Evolutionary conservation across 805 yeast genomes (phyloP).

Genomic region (Novakomyces olei): DNA sequence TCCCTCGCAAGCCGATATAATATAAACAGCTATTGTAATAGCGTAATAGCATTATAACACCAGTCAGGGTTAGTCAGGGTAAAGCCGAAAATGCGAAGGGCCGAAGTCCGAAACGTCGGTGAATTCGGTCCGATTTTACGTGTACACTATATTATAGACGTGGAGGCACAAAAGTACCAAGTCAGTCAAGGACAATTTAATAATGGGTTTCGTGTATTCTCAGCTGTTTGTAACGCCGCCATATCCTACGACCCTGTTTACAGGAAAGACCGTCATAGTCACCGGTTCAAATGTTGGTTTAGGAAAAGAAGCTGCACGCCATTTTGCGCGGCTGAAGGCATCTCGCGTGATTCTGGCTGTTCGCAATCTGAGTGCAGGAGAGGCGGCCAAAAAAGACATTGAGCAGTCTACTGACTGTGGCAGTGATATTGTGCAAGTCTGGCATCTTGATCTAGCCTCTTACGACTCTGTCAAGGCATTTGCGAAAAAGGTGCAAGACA

Average conservation of each 20-base stretch:
- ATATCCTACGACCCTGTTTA: neutral
- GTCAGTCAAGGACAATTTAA: too few species aligned
- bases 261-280: slow-evolving; percentile 5
- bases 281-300: slow-evolving; percentile 5
- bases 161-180: too few species aligned
- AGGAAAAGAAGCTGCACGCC: slow-evolving; percentile 5
- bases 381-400: slow-evolving; percentile 3
- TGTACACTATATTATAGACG: too few species aligned
- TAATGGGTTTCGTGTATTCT: neutral
- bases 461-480: slow-evolving; percentile 1
- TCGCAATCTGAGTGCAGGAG: slow-evolving; percentile 3
- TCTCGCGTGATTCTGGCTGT: slow-evolving; percentile 5
- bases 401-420: slow-evolving; percentile 1
- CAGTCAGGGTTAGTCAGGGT: too few species aligned
- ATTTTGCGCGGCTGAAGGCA: slow-evolving; percentile 4
- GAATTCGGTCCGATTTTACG: too few species aligned
- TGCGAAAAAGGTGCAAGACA: slow-evolving; percentile 1
- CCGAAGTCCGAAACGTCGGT: too few species aligned
- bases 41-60: too few species aligned
- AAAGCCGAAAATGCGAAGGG: too few species aligned
- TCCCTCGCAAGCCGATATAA: too few species aligned
- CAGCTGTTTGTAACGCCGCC: neutral
- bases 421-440: slow-evolving; percentile 4
- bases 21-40: too few species aligned
- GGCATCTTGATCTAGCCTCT: slow-evolving; percentile 2